A percentile compares a stretch with the other conserved stretches of the same genome.
Conservation (phyloP, 1,139 yeast genomes). For the Candida buenavistaensis region DNA sequence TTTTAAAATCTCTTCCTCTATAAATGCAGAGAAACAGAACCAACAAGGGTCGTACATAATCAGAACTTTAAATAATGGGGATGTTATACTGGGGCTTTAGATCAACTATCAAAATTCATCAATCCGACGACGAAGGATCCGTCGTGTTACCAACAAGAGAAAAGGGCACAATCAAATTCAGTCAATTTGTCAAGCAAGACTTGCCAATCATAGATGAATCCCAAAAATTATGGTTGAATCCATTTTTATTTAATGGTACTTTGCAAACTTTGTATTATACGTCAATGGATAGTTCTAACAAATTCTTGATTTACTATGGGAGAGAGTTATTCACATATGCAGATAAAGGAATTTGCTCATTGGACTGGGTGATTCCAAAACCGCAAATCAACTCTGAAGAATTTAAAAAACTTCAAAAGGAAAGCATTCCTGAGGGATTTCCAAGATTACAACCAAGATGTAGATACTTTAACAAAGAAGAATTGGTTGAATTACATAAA, state of each 20-base stretch:
- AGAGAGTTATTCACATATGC: constrained; percentile 63
- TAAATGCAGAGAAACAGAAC: no score
- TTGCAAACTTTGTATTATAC: constrained; percentile 74
- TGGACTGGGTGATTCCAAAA: constrained; percentile 67
- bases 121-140: constrained; percentile 19
- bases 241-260: constrained; percentile 68
- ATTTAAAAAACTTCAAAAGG: constrained; percentile 50
- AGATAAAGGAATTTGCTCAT: constrained; percentile 70
- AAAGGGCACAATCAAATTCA: constrained; percentile 18
- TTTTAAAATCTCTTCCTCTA: no score
- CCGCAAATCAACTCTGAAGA: constrained; percentile 43
- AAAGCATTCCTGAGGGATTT: constrained; percentile 63
- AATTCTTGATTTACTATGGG: constrained; percentile 69
- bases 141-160: constrained; percentile 19
- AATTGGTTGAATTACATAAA: constrained; percentile 26
- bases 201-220: constrained; percentile 28
- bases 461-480: constrained; percentile 58
- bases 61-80: constrained; percentile 16
- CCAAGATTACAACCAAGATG: constrained; percentile 82
- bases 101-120: constrained; percentile 33
- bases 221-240: constrained; percentile 55
- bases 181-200: constrained; percentile 23
- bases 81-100: constrained; percentile 41
- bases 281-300: constrained; percentile 51
- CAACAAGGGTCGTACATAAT: no score